phyloP scores from a whole-genome alignment of 257 asterid species.

The Solanum sejunctum region DNA sequence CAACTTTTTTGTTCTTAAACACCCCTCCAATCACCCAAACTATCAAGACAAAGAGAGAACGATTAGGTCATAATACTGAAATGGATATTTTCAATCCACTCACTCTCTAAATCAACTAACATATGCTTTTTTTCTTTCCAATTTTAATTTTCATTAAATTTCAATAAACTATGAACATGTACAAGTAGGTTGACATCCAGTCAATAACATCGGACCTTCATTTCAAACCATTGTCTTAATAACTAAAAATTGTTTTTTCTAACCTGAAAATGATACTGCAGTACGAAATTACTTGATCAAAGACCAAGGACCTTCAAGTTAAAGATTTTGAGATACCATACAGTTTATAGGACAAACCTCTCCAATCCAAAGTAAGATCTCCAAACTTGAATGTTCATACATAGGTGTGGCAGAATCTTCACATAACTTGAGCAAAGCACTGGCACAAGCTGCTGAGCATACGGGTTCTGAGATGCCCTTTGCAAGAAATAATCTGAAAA shows the following conservation, averaged over 20 bases:
- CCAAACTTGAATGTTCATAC: constrained; percentile 72
- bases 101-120: background rate
- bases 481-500: constrained; percentile 70
- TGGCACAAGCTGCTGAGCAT: constrained; percentile 67
- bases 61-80: background rate
- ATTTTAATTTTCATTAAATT: background rate
- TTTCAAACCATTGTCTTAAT: background rate
- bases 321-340: background rate
- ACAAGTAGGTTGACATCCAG: background rate
- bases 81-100: background rate
- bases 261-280: background rate
- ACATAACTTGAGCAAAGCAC: constrained; percentile 67
- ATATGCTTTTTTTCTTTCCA: background rate
- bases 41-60: background rate
- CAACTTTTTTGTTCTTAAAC: background rate
- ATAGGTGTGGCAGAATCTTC: constrained; percentile 59
- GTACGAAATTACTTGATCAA: background rate
- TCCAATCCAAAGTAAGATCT: constrained; percentile 78
- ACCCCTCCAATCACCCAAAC: background rate
- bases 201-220: background rate
- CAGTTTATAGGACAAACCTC: constrained; percentile 41
- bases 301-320: background rate
- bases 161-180: background rate
- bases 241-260: background rate
- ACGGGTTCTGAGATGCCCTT: constrained; percentile 56